phyloP scores from a whole-genome alignment of 164 flowering plant species.

The Liquidambar formosana region DNA sequence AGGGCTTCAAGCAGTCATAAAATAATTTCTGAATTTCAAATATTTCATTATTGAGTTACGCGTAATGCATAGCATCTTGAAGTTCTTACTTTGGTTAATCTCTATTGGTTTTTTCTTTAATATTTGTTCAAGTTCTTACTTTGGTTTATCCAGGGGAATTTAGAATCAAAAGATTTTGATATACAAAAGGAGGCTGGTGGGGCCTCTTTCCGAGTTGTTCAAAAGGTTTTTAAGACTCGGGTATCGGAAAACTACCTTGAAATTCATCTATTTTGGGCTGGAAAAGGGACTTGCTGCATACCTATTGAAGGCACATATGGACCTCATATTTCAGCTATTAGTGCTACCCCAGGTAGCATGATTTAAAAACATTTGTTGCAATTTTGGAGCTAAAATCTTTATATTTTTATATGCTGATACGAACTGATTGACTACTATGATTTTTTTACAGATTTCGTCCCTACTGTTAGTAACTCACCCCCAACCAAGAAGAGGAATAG shows the following conservation, averaged over 20 bases:
- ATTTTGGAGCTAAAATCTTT: not conserved
- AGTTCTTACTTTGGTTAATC: too few species aligned
- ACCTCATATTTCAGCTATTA: constrained; percentile 82
- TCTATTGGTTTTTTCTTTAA: not conserved
- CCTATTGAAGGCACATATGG: constrained; percentile 78
- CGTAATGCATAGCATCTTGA: too few species aligned
- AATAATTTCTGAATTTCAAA: too few species aligned
- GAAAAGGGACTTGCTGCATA: constrained; percentile 90
- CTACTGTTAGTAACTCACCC: constrained; percentile 52
- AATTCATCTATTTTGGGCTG: constrained; percentile 93
- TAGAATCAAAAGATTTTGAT: constrained; percentile 57
- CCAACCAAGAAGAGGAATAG: constrained; percentile 40
- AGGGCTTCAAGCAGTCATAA: too few species aligned
- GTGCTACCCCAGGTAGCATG: constrained; percentile 65
- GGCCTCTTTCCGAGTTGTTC: constrained; percentile 41
- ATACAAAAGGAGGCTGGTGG: constrained; percentile 70
- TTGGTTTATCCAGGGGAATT: constrained; percentile 46
- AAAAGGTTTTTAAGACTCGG: constrained; percentile 28
- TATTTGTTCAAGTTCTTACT: not conserved
- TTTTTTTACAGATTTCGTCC: constrained; percentile 56
- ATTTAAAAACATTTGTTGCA: not conserved
- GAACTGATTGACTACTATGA: constrained; percentile 3
- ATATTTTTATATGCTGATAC: not conserved
- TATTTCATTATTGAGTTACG: too few species aligned
- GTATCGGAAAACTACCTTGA: constrained; percentile 75